These are phyloP conservation scores for Exophiala sideris DNA, from an alignment of 2,329 filamentous ascomycete genomes.

Conservation along the genomic window DNA sequence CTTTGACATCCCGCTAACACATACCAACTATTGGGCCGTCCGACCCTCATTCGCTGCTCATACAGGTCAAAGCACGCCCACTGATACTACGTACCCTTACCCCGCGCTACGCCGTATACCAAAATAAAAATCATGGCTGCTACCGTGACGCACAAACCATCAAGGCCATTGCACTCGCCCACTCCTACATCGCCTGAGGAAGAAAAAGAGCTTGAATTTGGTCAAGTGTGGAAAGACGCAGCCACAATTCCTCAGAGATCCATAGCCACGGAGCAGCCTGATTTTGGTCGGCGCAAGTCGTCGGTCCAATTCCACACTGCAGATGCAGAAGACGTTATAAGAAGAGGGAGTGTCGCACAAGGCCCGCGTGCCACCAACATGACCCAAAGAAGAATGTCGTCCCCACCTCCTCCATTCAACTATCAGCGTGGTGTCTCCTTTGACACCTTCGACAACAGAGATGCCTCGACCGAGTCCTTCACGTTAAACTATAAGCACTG, in stretches of 20 bases:
- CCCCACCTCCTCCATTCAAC: constrained; percentile 48
- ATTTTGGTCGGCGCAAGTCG: constrained; percentile 23
- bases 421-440: constrained; percentile 70
- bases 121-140: constrained; percentile 15
- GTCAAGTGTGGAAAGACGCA: constrained; percentile 26
- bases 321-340: constrained; percentile 27
- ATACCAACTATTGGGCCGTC: constrained; percentile 3
- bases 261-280: constrained; percentile 6
- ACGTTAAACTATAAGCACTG: constrained; percentile 83
- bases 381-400: constrained; percentile 31
- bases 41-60: constrained; percentile 1
- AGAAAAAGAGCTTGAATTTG: constrained; percentile 25
- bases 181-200: constrained; percentile 13
- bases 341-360: constrained; percentile 25
- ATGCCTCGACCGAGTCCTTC: constrained; percentile 68
- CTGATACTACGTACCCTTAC: constrained; percentile 5
- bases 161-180: not conserved
- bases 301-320: constrained; percentile 29
- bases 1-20: constrained; percentile 7
- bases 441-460: constrained; percentile 67
- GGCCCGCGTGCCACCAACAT: constrained; percentile 16
- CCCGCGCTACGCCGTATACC: constrained; percentile 9
- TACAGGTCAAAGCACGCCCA: no score
- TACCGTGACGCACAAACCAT: constrained; percentile 9
- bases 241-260: constrained; percentile 18